phyloP scores from a whole-genome alignment of 2,329 filamentous ascomycete genomes.

The Pestalotiopsis sp. region DNA sequence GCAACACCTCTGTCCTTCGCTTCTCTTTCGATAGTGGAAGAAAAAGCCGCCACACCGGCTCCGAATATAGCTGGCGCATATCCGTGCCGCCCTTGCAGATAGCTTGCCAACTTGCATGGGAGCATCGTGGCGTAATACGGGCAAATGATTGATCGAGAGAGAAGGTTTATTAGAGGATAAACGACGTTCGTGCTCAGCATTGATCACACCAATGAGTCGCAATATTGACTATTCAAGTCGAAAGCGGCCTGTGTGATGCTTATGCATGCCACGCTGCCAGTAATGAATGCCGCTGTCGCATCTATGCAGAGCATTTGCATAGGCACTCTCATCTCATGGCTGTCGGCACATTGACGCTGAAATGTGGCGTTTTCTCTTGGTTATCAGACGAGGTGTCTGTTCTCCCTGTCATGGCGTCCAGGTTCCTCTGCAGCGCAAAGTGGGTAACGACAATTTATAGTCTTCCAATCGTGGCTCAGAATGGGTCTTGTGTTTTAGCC shows the following conservation, averaged over 20 bases:
- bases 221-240: background rate
- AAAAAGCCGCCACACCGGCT: background rate
- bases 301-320: background rate
- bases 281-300: background rate
- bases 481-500: background rate
- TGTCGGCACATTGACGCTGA: background rate
- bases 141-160: conserved; percentile 5
- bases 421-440: background rate
- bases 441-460: background rate
- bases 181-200: background rate
- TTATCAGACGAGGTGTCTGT: background rate
- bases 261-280: background rate
- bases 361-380: background rate
- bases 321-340: background rate
- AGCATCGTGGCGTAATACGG: conserved; percentile 2
- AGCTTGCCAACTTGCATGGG: background rate
- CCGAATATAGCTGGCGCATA: background rate
- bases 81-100: conserved; percentile 3
- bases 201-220: background rate
- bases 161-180: background rate
- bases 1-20: background rate
- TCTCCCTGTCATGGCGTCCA: background rate
- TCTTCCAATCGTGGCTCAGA: background rate
- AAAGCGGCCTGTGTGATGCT: background rate
- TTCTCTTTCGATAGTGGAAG: background rate